phyloP scores from a whole-genome alignment of 108 stramenopile species.

The Nitzschia inconspicua region DNA sequence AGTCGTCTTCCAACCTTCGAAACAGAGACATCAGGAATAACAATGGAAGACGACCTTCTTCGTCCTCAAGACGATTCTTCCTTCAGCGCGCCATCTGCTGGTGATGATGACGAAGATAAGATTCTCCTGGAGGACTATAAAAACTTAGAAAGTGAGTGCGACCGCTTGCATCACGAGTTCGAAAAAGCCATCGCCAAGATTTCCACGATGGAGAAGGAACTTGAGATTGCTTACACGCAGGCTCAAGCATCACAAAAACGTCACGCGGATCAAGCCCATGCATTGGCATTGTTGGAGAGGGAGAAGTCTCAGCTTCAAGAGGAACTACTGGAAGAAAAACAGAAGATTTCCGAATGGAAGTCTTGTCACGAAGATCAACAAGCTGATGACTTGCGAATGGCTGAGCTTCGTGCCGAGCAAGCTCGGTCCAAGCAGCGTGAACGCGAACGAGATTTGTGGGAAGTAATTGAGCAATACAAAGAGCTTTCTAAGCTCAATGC shows the following conservation, averaged over 20 bases:
- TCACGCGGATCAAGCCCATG: not conserved
- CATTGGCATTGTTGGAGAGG: not conserved
- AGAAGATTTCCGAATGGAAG: not conserved
- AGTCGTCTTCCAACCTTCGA: too few relatives aligned
- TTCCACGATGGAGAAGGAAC: not conserved
- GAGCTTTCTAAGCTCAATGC: not conserved
- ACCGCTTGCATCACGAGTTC: slow-evolving; percentile 8
- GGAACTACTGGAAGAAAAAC: not conserved
- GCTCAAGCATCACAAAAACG: not conserved
- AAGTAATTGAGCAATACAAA: slow-evolving; percentile 9
- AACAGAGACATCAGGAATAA: too few relatives aligned
- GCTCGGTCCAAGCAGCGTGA: not conserved
- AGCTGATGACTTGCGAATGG: not conserved
- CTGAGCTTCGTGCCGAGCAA: not conserved
- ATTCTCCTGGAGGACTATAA: slow-evolving; percentile 1
- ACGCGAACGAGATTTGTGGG: slow-evolving; percentile 6
- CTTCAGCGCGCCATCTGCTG: too few relatives aligned
- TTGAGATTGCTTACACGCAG: not conserved
- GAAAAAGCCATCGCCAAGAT: slow-evolving; percentile 2
- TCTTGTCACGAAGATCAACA: not conserved
- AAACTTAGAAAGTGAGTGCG: slow-evolving; percentile 3
- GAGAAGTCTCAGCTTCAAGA: not conserved
- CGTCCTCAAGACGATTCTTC: too few relatives aligned
- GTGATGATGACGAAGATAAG: not conserved
- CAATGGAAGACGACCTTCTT: too few relatives aligned